These are phyloP conservation scores for Aspergillus jensenii DNA, from an alignment of 2,329 filamentous ascomycete species.

Conservation along the genomic window DNA sequence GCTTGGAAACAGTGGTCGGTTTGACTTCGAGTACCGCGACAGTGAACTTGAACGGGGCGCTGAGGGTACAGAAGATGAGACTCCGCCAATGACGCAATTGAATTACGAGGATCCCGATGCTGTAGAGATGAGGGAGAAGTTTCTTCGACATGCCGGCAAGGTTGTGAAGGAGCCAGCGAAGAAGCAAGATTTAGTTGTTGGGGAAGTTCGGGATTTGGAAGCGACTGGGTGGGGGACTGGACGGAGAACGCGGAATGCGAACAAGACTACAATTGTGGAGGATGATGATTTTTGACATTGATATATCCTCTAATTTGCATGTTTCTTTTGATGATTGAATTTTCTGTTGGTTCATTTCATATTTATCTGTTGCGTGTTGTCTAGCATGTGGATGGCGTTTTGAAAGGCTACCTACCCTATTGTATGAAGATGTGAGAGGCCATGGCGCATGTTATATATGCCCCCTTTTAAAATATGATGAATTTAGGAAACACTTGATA, in stretches of 20 bases:
- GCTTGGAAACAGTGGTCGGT: constrained; percentile 30
- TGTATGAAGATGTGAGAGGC: neutral
- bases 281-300: neutral
- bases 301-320: neutral
- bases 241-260: constrained; percentile 35
- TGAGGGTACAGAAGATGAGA: constrained; percentile 33
- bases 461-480: no score
- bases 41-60: constrained; percentile 14
- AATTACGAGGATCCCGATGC: constrained; percentile 53
- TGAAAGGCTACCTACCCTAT: neutral
- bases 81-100: constrained; percentile 47
- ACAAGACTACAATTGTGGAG: constrained; percentile 22
- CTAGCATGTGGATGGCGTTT: constrained; percentile 1
- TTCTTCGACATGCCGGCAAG: constrained; percentile 47
- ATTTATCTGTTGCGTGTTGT: neutral
- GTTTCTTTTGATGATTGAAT: neutral
- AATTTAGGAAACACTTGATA: no score
- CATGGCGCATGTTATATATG: neutral
- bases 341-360: neutral
- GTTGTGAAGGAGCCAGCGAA: constrained; percentile 35
- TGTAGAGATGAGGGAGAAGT: constrained; percentile 56
- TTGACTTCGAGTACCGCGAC: constrained; percentile 34
- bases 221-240: constrained; percentile 34
- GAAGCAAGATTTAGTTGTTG: constrained; percentile 22
- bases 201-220: constrained; percentile 34